Conservation (phyloP, 2,329 filamentous ascomycete species). For the Cordyceps pruinosa region DNA sequence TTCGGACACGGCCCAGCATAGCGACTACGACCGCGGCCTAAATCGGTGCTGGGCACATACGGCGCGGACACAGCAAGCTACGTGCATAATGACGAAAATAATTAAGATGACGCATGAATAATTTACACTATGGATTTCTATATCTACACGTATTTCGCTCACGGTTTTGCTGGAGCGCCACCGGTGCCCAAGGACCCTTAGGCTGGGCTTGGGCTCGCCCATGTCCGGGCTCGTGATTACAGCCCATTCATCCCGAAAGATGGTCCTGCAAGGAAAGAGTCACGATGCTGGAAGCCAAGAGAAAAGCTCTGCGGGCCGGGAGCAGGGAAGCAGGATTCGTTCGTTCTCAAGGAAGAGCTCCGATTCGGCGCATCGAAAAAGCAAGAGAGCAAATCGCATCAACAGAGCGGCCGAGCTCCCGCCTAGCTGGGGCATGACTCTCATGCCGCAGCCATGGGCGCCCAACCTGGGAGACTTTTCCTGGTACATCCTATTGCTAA, state of each 20-base stretch:
- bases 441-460: not conserved
- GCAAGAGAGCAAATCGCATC: not conserved
- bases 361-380: constrained; percentile 4
- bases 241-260: not conserved
- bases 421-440: not conserved
- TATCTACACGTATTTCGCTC: not conserved
- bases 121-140: not conserved
- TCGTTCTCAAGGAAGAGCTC: not conserved
- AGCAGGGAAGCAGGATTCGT: not conserved
- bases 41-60: not conserved
- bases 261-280: not conserved
- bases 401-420: not conserved
- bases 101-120: constrained; percentile 1
- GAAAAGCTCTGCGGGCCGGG: not conserved
- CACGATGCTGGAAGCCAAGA: constrained; percentile 6
- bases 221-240: not conserved
- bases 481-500: not conserved
- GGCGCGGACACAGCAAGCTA: not conserved
- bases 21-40: not conserved
- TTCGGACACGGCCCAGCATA: constrained; percentile 29
- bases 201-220: not conserved
- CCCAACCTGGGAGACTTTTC: not conserved
- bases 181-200: constrained; percentile 7
- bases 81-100: constrained; percentile 9
- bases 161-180: not conserved